Base-by-base conservation (phyloP, 805 yeast species). In the Saccharomycodes ludwigii region DNA sequence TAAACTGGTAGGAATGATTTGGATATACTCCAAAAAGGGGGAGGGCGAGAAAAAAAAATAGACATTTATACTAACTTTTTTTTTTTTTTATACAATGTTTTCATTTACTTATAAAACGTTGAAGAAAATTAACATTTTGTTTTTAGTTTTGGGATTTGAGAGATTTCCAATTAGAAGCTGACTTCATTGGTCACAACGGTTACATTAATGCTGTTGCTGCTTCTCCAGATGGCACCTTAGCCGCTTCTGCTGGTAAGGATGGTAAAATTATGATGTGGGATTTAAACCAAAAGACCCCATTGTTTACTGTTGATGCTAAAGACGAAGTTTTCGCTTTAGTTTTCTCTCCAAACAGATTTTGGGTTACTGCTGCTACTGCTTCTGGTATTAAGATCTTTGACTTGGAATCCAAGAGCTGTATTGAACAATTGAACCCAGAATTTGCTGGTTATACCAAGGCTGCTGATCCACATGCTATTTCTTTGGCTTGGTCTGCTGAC, bases 331-430 rank as follows among this genome's bases (percentile, higher is more conserved):
- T 83, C 68, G 93, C 96, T 63, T 76, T 91, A 63, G 94, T 96
- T 56, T 91, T 91, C 94, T 88, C 97, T 65, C 98, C 99, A 71
- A 83, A 83, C 94, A 86, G 98, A 80, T 91, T 83, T 93, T 91
- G 98, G 98, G 81, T 91, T 66, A 88, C 94, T 64, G 98, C 97
- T 70, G 97, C 98, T 61, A 91, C 99, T 56, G 71, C 95, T 48
- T 70, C 95, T 50, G 91, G 95, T 60, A 84, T 91, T 75, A 88
- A 86, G 82, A 78, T 91, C 76, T 91, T 76, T 83, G 83, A 86
- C 79, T 78, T 91, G 66, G 91, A 85, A 72, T 86, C 81, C 70
- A 79, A 93, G 71, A 70, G 70, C 55, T 73, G 86, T 64, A 81
- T 85, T 68, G 97, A 86, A 61, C 95, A 86, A 73, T 81, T 91